Percentiles rank a stretch among this genome's conserved stretches.
Conservation (phyloP, 331 rosid genomes). For the Ulmus americana region DNA sequence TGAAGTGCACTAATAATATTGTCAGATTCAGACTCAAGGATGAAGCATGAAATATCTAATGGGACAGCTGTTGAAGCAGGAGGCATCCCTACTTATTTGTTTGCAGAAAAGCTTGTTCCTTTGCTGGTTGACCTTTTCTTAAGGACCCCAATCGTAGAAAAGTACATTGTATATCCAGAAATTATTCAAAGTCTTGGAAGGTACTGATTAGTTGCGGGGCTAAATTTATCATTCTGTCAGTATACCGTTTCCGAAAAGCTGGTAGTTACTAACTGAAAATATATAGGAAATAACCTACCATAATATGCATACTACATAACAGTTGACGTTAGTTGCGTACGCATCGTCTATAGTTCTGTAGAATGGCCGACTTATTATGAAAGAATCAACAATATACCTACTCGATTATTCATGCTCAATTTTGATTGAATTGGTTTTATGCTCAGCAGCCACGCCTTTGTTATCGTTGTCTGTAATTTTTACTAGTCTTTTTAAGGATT, state of each 20-base stretch:
- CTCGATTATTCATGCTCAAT: no score
- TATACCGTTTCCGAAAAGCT: not conserved
- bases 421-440: no score
- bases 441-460: no score
- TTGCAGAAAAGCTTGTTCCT: constrained; percentile 88
- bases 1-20: constrained; percentile 16
- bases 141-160: constrained; percentile 68
- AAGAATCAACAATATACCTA: no score
- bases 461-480: no score
- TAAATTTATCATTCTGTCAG: not conserved
- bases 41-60: constrained; percentile 37
- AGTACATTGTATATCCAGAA: constrained; percentile 77
- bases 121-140: constrained; percentile 75
- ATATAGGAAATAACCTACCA: not conserved
- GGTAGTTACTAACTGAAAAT: not conserved
- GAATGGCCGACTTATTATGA: no score
- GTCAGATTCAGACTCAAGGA: constrained; percentile 46
- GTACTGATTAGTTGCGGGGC: constrained; percentile 40
- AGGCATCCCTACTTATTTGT: constrained; percentile 55
- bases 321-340: no score
- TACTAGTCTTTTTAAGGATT: no score
- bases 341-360: no score
- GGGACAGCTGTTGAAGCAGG: constrained; percentile 43
- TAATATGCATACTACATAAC: constrained; percentile 6
- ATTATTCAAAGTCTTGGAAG: constrained; percentile 87